Evolutionary conservation across 495 filamentous ascomycete genomes (phyloP).

Genomic region (Parachaetomium inaequale): DNA sequence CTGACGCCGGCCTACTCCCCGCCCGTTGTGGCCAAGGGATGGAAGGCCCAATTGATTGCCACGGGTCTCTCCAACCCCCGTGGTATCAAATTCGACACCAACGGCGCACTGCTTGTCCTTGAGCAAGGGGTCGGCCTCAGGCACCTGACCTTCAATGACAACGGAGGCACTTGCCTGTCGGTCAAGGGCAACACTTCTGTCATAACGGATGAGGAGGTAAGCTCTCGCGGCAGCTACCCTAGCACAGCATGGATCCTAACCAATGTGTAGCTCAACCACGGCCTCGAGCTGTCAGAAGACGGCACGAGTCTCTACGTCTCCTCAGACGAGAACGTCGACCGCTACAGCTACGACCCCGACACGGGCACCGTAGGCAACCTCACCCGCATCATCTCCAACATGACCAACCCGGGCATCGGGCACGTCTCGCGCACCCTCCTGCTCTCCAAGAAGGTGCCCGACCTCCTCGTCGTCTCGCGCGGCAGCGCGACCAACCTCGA

Average conservation of each 20-base stretch:
- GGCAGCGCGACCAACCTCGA: conserved; percentile 64
- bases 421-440: conserved; percentile 64
- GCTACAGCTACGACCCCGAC: conserved; percentile 57
- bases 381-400: conserved; percentile 51
- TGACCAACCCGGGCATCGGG: conserved; percentile 49
- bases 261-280: conserved; percentile 49
- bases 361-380: conserved; percentile 41
- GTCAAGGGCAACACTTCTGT: conserved; percentile 29
- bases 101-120: conserved; percentile 60
- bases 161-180: conserved; percentile 45
- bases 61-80: conserved; percentile 53
- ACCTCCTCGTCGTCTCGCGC: conserved; percentile 57
- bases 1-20: conserved; percentile 26
- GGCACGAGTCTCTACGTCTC: conserved; percentile 65
- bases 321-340: conserved; percentile 50
- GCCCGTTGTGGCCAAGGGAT: conserved; percentile 56
- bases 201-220: conserved; percentile 37
- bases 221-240: conserved; percentile 15
- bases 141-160: conserved; percentile 48
- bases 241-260: neutral
- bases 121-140: conserved; percentile 53
- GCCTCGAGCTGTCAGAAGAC: conserved; percentile 59
- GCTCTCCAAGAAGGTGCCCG: conserved; percentile 46
- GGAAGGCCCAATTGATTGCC: conserved; percentile 53
- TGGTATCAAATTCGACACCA: conserved; percentile 56